phyloP scores from a whole-genome alignment of 2,329 filamentous ascomycete genomes.

The Neospermospora avenae region DNA sequence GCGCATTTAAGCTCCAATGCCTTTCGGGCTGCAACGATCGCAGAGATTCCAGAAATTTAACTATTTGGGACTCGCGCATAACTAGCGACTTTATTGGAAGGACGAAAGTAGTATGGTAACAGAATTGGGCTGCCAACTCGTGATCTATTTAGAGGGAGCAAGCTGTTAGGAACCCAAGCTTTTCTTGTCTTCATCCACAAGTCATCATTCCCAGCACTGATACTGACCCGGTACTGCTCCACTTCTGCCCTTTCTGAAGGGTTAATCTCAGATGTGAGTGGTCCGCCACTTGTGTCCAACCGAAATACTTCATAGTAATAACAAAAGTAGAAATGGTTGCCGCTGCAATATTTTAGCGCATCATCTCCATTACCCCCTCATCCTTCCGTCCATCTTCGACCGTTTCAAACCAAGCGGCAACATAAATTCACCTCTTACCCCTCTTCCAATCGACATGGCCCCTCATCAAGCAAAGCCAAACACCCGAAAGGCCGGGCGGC shows the following conservation, averaged over 20 bases:
- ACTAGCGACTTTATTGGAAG: no score
- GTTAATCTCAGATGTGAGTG: no score
- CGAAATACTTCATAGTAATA: no score
- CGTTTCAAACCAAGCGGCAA: constrained; percentile 12
- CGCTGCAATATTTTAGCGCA: not conserved
- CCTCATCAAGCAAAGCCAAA: constrained; percentile 25
- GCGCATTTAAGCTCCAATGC: constrained; percentile 15
- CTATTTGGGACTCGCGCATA: constrained; percentile 14
- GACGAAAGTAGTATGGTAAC: no score
- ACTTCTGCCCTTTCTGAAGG: no score
- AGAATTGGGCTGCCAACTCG: no score
- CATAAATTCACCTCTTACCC: constrained; percentile 20
- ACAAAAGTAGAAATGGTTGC: not conserved
- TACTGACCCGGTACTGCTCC: no score
- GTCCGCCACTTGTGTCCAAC: no score
- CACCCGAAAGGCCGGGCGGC: constrained; percentile 21
- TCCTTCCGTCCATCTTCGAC: not conserved
- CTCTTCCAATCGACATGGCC: constrained; percentile 23
- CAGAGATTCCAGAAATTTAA: constrained; percentile 15
- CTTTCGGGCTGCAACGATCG: constrained; percentile 1
- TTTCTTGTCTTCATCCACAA: no score
- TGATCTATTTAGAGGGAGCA: no score
- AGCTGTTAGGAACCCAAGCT: no score
- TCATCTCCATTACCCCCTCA: not conserved
- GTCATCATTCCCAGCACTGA: no score